Conservation (phyloP, 305 asterid species). For the Fraxinus dipetala region DNA sequence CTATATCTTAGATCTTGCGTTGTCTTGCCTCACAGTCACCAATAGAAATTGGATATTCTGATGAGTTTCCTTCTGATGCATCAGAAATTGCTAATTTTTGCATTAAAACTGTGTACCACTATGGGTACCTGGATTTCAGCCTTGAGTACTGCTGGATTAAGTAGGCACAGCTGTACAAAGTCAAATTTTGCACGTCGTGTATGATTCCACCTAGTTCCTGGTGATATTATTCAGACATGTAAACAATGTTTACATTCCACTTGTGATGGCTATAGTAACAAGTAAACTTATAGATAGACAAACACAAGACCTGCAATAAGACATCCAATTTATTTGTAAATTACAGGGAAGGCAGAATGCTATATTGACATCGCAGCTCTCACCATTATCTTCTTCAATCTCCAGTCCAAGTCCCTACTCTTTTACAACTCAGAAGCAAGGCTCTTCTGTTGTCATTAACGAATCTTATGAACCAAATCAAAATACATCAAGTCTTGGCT, state of each 20-base stretch:
- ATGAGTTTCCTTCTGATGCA: conserved; percentile 1
- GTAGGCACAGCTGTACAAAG: background rate
- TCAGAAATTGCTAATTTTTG: conserved; percentile 3
- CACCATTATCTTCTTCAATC: conserved; percentile 48
- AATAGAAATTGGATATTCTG: background rate
- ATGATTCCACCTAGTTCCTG: conserved; percentile 10
- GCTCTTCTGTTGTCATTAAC: conserved; percentile 43
- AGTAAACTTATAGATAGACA: background rate
- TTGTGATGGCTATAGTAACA: background rate
- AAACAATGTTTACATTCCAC: background rate
- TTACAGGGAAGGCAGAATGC: conserved; percentile 59
- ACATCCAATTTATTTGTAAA: conserved; percentile 23
- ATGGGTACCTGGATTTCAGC: conserved; percentile 12
- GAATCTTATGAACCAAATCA: conserved; percentile 55
- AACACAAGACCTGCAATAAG: background rate
- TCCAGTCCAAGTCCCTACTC: conserved; percentile 56
- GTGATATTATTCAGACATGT: background rate
- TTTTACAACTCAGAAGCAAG: conserved; percentile 49
- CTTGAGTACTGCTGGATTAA: background rate
- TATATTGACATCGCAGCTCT: conserved; percentile 43
- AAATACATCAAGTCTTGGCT: conserved; percentile 57
- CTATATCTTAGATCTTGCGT: background rate
- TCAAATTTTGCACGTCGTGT: background rate
- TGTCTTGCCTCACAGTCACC: background rate
- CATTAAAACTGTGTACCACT: background rate